Evolutionary conservation across 371 early-diverging fungal genomes (phyloP).

Genomic region (Mortierella sp.): DNA sequence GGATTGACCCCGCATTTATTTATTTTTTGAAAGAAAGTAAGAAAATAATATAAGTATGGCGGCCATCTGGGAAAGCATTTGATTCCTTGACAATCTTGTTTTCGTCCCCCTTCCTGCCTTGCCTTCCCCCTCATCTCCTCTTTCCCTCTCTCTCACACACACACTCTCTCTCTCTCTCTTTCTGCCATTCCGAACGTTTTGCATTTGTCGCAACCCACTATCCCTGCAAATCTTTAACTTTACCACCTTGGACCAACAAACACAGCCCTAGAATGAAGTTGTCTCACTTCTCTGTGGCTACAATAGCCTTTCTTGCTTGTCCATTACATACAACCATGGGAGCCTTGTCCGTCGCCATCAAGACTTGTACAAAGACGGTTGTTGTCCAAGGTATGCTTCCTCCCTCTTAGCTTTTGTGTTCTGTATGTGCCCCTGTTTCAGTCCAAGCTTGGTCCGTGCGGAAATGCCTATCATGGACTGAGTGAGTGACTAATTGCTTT

Average conservation of each 20-base stretch:
- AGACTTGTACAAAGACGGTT: conserved; percentile 1
- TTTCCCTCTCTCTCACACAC: too few relatives aligned
- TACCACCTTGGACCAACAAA: neutral
- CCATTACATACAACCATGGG: neutral
- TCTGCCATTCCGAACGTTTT: neutral
- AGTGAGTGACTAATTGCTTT: too few relatives aligned
- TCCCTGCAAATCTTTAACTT: neutral
- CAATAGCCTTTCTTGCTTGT: neutral
- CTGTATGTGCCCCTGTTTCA: neutral
- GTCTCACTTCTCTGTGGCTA: neutral
- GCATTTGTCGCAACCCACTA: neutral
- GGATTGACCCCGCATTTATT: too few relatives aligned
- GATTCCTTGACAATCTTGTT: neutral
- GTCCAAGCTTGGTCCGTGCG: neutral
- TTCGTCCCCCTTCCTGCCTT: conserved; percentile 10
- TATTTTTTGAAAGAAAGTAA: neutral
- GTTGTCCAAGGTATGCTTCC: neutral
- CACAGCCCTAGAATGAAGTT: neutral
- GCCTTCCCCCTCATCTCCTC: neutral
- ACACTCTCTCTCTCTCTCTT: too few relatives aligned
- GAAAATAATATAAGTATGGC: neutral
- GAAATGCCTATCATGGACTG: too few relatives aligned
- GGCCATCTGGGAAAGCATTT: neutral
- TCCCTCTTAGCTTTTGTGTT: neutral
- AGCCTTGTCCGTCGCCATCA: neutral